A percentile compares a stretch with the other conserved stretches of the same genome.
Conservation (phyloP, 2,329 filamentous ascomycete genomes). For the Trichoderma brevicompactum region DNA sequence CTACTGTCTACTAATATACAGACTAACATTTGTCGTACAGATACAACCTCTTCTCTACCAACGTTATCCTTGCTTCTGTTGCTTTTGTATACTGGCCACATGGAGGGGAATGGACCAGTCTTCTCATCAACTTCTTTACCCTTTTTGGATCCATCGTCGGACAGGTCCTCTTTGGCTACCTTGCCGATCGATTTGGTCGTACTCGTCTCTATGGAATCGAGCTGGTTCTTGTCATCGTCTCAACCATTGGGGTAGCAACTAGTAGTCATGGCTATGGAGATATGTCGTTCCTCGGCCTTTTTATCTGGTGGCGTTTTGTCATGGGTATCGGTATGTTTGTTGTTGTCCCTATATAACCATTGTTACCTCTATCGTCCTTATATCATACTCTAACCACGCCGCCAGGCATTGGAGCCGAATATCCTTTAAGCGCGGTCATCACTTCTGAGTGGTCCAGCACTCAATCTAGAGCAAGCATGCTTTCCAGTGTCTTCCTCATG, state of each 20-base stretch:
- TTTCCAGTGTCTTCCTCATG: slow-evolving; percentile 71
- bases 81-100: slow-evolving; percentile 58
- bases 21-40: slow-evolving; percentile 36
- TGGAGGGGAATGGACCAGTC: slow-evolving; percentile 49
- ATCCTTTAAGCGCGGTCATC: slow-evolving; percentile 69
- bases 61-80: slow-evolving; percentile 58
- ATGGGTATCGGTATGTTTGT: slow-evolving; percentile 53
- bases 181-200: slow-evolving; percentile 59
- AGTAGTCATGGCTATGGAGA: slow-evolving; percentile 55
- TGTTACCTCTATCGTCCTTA: background rate
- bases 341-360: no score
- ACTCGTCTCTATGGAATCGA: slow-evolving; percentile 62
- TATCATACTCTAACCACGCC: background rate
- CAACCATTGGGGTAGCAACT: slow-evolving; percentile 61
- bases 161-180: slow-evolving; percentile 57
- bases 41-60: slow-evolving; percentile 60
- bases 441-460: slow-evolving; percentile 68
- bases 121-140: slow-evolving; percentile 58
- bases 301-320: slow-evolving; percentile 59
- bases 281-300: slow-evolving; percentile 55
- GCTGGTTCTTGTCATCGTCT: slow-evolving; percentile 59
- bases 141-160: slow-evolving; percentile 57
- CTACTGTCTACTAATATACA: no score
- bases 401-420: slow-evolving; percentile 68
- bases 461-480: slow-evolving; percentile 67